Base-by-base conservation (phyloP, 192 early-diverging fungal species). In the Coemansia sp. region DNA sequence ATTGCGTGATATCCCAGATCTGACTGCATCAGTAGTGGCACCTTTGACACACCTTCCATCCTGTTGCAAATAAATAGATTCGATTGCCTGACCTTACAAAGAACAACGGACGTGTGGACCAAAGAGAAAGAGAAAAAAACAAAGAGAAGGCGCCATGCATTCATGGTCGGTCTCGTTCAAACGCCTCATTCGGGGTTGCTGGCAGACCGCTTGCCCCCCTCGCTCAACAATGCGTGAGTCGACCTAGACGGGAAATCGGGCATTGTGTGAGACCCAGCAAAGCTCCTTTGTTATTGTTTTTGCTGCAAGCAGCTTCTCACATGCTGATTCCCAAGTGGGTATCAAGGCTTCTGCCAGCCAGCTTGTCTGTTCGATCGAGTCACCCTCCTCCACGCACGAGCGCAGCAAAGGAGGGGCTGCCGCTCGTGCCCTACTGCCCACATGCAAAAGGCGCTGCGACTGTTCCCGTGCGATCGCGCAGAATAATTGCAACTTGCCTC, bases 401-500 rank as follows among this genome's bases (percentile, higher is more conserved):
- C 26, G 50, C 23, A 16, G 56, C 18, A 21, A 13, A 3, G 33
- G 4, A 16, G 14, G 2, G 31, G 33, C 26, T 34, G 26, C 33
- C 18, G 14, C 5, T 11, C 26, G 26, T 14, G 2, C 18, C 42
- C 42, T 16, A 45, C 50, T 53, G 21, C 16, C 24, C 28, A 28
- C 24, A 31, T 58, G 34, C 53, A 56, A 31, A 26, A 31, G 28
- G 31, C 36, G 56, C 14, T 4, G 53, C 31, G 14, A n/a, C 31
- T 13, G 56, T 37, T 58, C 56, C 56, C 34, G 33, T 37, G 56
- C 33, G 56, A 58, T 58, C 20, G 56, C 56, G 56, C 56, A 58
- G 56, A 35, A 58, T 37, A 36, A 58, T 37, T 56, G 46, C 46
- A 50, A 26, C 46, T 39, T 39, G 9, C 38, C 40, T 10, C 40